Conservation (phyloP, 202 grass and related monocot genomes). For the Panicum virgatum region DNA sequence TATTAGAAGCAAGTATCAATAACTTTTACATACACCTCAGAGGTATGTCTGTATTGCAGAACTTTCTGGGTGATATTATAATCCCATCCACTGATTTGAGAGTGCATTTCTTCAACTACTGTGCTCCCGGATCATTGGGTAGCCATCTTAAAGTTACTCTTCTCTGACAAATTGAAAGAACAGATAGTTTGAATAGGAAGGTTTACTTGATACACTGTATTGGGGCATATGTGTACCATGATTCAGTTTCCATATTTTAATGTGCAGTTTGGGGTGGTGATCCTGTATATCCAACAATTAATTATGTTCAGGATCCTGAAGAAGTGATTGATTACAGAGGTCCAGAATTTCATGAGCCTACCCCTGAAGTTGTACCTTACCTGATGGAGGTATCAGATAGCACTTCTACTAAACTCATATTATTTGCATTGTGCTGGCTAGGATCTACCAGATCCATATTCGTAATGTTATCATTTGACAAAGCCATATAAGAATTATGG, state of each 20-base stretch:
- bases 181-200: background rate
- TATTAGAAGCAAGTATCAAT: slow-evolving; percentile 18
- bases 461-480: background rate
- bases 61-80: slow-evolving; percentile 9
- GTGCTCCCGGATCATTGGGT: background rate
- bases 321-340: slow-evolving; percentile 76
- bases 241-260: slow-evolving; percentile 32
- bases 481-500: slow-evolving; percentile 9
- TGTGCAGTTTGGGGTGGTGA: slow-evolving; percentile 96
- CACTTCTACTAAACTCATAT: slow-evolving; percentile 23
- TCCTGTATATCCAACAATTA: slow-evolving; percentile 97
- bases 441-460: slow-evolving; percentile 32
- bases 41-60: background rate
- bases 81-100: slow-evolving; percentile 2
- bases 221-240: slow-evolving; percentile 8
- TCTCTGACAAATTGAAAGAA: background rate
- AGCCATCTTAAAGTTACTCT: background rate
- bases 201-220: background rate
- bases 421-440: slow-evolving; percentile 24
- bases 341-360: slow-evolving; percentile 89
- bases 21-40: background rate
- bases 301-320: slow-evolving; percentile 92
- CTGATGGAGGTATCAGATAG: slow-evolving; percentile 70
- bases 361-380: slow-evolving; percentile 76
- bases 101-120: slow-evolving; percentile 21